These are phyloP conservation scores for Eucalyptus viminalis DNA, from an alignment of 345 rosid genomes.

Conservation along the genomic window DNA sequence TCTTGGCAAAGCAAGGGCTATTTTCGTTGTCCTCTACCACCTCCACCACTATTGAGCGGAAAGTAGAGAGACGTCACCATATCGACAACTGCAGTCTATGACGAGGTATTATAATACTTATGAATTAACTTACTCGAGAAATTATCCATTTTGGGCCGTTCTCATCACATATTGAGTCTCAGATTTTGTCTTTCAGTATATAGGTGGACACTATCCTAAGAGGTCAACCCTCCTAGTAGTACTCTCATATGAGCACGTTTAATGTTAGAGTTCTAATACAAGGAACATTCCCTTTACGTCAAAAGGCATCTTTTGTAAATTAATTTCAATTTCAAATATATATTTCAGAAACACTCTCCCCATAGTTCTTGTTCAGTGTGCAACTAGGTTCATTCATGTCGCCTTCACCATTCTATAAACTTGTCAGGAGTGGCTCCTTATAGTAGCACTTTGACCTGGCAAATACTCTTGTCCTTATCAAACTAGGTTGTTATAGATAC, in stretches of 20 bases:
- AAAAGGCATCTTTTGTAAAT: too few relatives aligned
- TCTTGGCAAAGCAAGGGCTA: too few relatives aligned
- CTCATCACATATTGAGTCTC: too few relatives aligned
- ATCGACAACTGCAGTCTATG: too few relatives aligned
- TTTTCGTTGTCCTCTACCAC: too few relatives aligned
- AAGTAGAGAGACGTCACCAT: too few relatives aligned
- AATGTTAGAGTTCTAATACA: not conserved
- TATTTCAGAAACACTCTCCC: accelerated
- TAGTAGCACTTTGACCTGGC: accelerated
- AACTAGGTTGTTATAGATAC: not conserved
- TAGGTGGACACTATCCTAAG: not conserved
- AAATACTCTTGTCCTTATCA: not conserved
- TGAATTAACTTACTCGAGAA: too few relatives aligned
- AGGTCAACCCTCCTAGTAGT: not conserved
- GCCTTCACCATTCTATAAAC: not conserved
- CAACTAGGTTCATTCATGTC: not conserved
- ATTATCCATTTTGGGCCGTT: too few relatives aligned
- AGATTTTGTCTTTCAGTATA: too few relatives aligned
- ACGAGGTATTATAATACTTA: too few relatives aligned
- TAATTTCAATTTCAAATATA: too few relatives aligned
- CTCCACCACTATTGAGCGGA: too few relatives aligned
- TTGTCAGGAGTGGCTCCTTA: accelerated
- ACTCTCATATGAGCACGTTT: accelerated
- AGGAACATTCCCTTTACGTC: not conserved
- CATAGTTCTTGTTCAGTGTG: not conserved